phyloP scores from a whole-genome alignment of 2,329 filamentous ascomycete species.

The Aspergillus niger region DNA sequence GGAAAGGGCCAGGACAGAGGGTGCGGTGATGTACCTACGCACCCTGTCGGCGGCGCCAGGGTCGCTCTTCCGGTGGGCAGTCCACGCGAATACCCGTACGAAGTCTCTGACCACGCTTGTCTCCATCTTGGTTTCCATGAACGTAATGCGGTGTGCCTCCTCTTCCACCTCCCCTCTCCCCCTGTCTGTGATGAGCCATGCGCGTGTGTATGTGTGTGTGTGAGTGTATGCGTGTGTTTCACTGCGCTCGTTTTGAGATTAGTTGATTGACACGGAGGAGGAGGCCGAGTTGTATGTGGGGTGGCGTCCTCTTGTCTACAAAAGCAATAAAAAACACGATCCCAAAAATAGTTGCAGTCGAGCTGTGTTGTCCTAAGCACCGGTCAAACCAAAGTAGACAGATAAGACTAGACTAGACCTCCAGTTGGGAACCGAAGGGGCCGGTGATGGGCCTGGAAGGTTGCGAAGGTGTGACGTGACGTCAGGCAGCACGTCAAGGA shows the following conservation, averaged over 20 bases:
- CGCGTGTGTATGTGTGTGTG: background rate
- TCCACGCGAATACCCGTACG: background rate
- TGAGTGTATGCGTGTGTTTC: background rate
- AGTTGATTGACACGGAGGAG: background rate
- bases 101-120: background rate
- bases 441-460: background rate
- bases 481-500: background rate
- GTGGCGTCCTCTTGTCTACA: background rate
- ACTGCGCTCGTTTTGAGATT: constrained; percentile 2
- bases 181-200: background rate
- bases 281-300: background rate
- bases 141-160: background rate
- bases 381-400: background rate
- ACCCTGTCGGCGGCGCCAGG: background rate
- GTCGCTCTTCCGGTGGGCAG: background rate
- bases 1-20: background rate
- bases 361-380: background rate
- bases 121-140: background rate
- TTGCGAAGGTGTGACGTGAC: background rate
- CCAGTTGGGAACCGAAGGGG: background rate
- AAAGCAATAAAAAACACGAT: constrained; percentile 5
- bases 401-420: too few species aligned
- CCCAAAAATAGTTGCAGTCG: background rate
- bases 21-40: background rate
- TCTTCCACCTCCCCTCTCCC: too few species aligned